Evolutionary conservation across 1,139 yeast genomes (phyloP).

Genomic region (Scheffersomyces illinoinensis): DNA sequence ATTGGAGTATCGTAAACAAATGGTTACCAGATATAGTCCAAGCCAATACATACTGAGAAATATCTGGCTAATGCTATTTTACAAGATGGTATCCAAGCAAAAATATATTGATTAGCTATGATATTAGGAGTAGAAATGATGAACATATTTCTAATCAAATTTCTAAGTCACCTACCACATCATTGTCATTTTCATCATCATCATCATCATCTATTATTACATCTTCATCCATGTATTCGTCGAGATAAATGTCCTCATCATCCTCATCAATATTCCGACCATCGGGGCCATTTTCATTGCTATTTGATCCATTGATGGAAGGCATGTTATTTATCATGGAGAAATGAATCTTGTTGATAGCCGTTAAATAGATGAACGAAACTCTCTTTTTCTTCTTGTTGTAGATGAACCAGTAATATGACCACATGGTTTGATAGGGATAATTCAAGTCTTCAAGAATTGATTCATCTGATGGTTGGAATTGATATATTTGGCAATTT

Average conservation of each 20-base stretch:
- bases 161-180: conserved; percentile 40
- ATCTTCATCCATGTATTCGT: conserved; percentile 29
- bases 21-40: not conserved
- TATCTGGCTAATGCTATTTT: not conserved
- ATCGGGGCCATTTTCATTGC: conserved; percentile 18
- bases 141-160: conserved; percentile 14
- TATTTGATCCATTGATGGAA: conserved; percentile 16
- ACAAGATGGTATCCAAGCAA: not conserved
- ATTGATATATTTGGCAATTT: conserved; percentile 75
- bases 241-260: conserved; percentile 21
- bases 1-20: not conserved
- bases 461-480: conserved; percentile 78
- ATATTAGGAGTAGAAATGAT: not conserved
- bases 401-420: conserved; percentile 88
- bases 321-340: conserved; percentile 26
- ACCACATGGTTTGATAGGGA: conserved; percentile 84
- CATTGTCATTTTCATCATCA: conserved; percentile 24
- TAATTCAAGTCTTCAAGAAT: conserved; percentile 65
- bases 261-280: conserved; percentile 17
- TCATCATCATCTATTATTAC: conserved; percentile 31
- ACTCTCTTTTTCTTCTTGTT: conserved; percentile 91
- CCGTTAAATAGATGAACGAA: conserved; percentile 68
- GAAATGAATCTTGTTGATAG: conserved; percentile 44
- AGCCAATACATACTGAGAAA: not conserved
- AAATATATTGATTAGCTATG: not conserved